A percentile compares a stretch with the other conserved stretches of the same genome.
Conservation (phyloP, 306 rosid genomes). For the Cucurbita pepo region DNA sequence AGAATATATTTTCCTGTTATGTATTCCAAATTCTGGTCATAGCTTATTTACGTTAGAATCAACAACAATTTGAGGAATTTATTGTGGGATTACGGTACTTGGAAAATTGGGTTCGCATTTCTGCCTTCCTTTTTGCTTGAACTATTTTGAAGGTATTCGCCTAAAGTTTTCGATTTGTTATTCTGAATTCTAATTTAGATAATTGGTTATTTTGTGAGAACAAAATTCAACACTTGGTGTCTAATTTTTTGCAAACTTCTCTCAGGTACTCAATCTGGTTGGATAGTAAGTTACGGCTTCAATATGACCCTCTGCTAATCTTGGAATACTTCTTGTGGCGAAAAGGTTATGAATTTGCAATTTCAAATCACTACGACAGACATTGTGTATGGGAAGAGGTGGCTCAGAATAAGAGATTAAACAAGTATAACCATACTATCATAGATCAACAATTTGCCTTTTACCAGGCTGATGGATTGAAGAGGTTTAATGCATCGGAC, state of each 20-base stretch:
- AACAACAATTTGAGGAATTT: background rate
- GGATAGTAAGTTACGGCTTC: constrained; percentile 89
- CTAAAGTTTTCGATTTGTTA: background rate
- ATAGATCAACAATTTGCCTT: constrained; percentile 66
- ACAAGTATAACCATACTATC: constrained; percentile 63
- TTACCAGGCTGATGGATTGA: constrained; percentile 77
- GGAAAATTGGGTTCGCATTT: background rate
- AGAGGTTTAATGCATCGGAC: constrained; percentile 59
- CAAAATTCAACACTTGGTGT: background rate
- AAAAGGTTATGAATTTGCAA: constrained; percentile 74
- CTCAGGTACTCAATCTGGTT: constrained; percentile 91
- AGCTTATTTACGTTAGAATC: too few species aligned
- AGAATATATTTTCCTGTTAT: background rate
- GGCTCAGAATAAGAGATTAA: constrained; percentile 78
- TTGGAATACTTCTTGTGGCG: constrained; percentile 90
- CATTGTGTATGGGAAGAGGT: constrained; percentile 97
- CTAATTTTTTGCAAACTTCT: background rate
- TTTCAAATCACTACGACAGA: constrained; percentile 88
- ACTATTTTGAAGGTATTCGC: background rate
- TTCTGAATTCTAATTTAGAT: background rate
- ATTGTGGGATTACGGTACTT: background rate
- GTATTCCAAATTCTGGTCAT: background rate
- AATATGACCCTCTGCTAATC: constrained; percentile 73
- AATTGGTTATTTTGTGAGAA: background rate
- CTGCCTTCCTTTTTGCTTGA: background rate